Percentiles rank a stretch among this genome's conserved stretches.
Evolutionary conservation across 257 asterid species (phyloP).

Genomic region (Solanum rostratum): DNA sequence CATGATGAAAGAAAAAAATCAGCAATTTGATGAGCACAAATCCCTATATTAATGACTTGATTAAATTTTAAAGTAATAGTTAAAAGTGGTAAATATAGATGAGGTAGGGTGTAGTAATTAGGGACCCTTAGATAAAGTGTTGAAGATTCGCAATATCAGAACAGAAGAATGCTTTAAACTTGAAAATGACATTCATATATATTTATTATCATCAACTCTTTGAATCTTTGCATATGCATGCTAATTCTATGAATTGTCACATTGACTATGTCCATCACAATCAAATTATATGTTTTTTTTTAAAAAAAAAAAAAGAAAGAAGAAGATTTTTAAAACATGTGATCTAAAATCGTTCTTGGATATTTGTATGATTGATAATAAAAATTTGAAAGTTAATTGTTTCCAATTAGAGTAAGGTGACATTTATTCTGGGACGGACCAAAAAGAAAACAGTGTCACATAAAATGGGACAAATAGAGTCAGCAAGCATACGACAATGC

Average conservation of each 20-base stretch:
- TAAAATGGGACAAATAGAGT: no score
- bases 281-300: not conserved
- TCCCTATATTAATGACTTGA: not conserved
- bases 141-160: not conserved
- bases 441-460: no score
- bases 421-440: no score
- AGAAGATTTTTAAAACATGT: no score
- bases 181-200: not conserved
- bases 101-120: not conserved
- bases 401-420: no score
- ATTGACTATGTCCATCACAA: not conserved
- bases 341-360: no score
- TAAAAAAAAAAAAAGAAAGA: no score
- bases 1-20: not conserved
- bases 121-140: conserved; percentile 1
- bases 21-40: not conserved
- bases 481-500: not conserved
- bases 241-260: not conserved
- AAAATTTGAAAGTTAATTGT: no score
- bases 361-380: no score
- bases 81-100: not conserved
- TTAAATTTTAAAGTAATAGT: not conserved
- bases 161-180: not conserved
- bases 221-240: not conserved
- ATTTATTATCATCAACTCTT: not conserved